phyloP scores from a whole-genome alignment of 805 yeast species.

The Sugiyamaella valdiviana region DNA sequence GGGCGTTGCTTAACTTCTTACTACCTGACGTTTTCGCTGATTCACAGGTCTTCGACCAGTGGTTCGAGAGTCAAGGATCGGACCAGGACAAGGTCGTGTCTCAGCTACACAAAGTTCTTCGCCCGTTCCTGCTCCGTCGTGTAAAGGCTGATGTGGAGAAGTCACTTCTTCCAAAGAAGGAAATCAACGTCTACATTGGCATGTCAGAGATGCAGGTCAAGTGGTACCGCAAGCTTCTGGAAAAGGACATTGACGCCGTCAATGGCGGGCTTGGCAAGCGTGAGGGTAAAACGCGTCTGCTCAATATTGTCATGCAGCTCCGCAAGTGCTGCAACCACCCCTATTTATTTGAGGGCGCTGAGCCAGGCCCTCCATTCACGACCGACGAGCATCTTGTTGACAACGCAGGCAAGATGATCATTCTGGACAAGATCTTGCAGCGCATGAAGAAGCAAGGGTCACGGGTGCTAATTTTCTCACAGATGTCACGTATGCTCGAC shows the following conservation, averaged over 20 bases:
- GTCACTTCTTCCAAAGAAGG: constrained; percentile 82
- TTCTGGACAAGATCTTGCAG: constrained; percentile 73
- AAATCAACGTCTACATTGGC: constrained; percentile 84
- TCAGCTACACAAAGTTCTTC: constrained; percentile 77
- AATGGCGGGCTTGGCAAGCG: constrained; percentile 88
- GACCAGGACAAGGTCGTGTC: constrained; percentile 77
- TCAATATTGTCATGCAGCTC: constrained; percentile 93
- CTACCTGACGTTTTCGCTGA: constrained; percentile 95
- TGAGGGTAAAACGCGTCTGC: constrained; percentile 74
- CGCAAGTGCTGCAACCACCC: constrained; percentile 98
- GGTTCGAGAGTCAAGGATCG: constrained; percentile 58
- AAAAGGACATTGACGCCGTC: constrained; percentile 92
- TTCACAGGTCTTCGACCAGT: constrained; percentile 81
- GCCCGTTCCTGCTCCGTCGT: constrained; percentile 83
- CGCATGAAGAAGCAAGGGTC: constrained; percentile 75
- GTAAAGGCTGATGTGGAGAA: constrained; percentile 92
- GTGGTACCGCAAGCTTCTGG: constrained; percentile 84
- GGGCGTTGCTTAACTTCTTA: constrained; percentile 89
- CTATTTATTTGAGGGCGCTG: constrained; percentile 96
- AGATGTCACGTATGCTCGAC: constrained; percentile 86
- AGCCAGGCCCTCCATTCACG: constrained; percentile 96
- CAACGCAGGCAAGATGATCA: constrained; percentile 87
- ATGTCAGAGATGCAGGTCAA: constrained; percentile 92
- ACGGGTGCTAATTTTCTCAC: constrained; percentile 84
- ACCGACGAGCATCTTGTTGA: constrained; percentile 87